phyloP scores from a whole-genome alignment of 805 yeast genomes.

The Kodamaea leandrae region DNA sequence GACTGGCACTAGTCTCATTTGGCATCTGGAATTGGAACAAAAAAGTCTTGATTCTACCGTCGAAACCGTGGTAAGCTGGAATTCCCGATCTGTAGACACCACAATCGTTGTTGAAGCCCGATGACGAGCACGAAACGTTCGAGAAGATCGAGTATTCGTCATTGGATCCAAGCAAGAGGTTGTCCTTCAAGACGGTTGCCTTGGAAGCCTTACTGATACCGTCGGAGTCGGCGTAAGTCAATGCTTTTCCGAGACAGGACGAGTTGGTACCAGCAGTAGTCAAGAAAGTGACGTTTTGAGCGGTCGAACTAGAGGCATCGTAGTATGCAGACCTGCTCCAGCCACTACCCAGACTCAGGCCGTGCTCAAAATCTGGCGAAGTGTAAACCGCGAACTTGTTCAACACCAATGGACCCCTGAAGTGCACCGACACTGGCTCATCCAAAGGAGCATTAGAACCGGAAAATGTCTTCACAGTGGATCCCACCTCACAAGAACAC shows the following conservation, averaged over 20 bases:
- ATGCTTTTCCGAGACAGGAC: constrained; percentile 65
- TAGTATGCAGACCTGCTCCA: constrained; percentile 66
- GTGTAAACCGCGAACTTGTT: constrained; percentile 60
- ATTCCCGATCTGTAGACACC: constrained; percentile 75
- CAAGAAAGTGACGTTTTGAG: constrained; percentile 65
- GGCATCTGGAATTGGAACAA: constrained; percentile 71
- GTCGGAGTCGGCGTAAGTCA: constrained; percentile 57
- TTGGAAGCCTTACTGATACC: constrained; percentile 49
- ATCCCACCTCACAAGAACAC: constrained; percentile 47
- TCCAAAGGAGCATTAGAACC: constrained; percentile 67
- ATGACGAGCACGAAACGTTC: constrained; percentile 52
- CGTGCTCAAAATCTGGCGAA: constrained; percentile 37
- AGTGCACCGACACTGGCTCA: constrained; percentile 70
- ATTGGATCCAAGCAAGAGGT: constrained; percentile 52
- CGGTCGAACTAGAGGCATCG: constrained; percentile 45
- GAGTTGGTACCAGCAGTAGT: constrained; percentile 60
- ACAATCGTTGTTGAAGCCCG: constrained; percentile 58
- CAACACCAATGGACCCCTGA: constrained; percentile 71
- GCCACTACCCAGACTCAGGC: constrained; percentile 32
- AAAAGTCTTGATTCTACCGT: constrained; percentile 68
- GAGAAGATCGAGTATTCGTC: constrained; percentile 62
- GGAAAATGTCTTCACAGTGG: constrained; percentile 39
- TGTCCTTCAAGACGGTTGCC: constrained; percentile 48
- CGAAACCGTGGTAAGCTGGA: constrained; percentile 71
- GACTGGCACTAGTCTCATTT: constrained; percentile 39